Base-by-base conservation (phyloP, 495 filamentous ascomycete species). In the Penicillium ucsense region DNA sequence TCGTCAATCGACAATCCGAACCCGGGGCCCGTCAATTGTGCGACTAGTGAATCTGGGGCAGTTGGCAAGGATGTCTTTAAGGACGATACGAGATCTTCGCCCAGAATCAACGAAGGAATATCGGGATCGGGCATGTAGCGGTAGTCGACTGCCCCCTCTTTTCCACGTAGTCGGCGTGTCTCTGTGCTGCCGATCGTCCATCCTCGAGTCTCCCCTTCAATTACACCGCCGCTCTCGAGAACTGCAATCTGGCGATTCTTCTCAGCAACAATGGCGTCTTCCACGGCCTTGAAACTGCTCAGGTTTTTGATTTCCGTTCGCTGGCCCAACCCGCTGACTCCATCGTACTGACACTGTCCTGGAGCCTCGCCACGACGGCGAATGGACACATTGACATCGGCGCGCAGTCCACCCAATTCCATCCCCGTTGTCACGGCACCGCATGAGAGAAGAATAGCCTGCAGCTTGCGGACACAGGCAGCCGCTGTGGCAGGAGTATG, bases 71-170 rank as follows among this genome's bases (percentile, higher is more conserved):
- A 79, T 4, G 65, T 51, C 6, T 57, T 63, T 7, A 97, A 69
- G 50, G 80, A 66, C 7, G 73, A 56, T 11, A 95, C 66, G 4
- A 96, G 69, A 38, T 86, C 82, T 36, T 76, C 53, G 8, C 80
- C 83, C 51, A 99, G 83, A 4, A 87, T 57, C 7, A 99, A 71
- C 0, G 94, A 87, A 0, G 76, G 77, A 7, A 99, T 68, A 63
- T 99, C 92, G 3, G 92, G 88, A 62, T 99, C 92, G 1, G 92
- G 92, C 94, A 98, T 97, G 62, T 97, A 98, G 38, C 92, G 76
- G 60, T 98, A 98, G 56, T 98, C 92, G 3, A 97, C 88, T 56
- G 95, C 90, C 36, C 92, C 94, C 59, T 98, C 92, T 65, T 98
- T 98, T 8, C 88, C 89, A 52, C 92, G 77, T 10, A 98, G 63